Conservation (phyloP, 2,329 filamentous ascomycete species). For the Exophiala mesophila region DNA sequence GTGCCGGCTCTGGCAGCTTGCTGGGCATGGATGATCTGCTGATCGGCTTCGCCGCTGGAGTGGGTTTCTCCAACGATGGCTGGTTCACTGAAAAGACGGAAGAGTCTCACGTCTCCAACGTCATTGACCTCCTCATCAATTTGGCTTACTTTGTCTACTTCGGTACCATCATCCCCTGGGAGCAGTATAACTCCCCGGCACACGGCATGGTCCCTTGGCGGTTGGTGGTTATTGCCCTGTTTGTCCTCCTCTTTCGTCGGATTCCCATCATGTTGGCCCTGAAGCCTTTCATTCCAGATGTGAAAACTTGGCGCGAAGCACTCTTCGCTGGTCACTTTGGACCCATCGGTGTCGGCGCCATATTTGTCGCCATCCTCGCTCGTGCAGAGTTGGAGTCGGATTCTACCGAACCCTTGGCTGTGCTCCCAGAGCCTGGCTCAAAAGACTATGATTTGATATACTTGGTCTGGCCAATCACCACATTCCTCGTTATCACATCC, state of each 20-base stretch:
- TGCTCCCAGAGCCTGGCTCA: constrained; percentile 47
- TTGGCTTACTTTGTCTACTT: constrained; percentile 98
- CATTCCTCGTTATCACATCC: constrained; percentile 88
- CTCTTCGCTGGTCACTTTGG: constrained; percentile 96
- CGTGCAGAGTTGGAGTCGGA: constrained; percentile 82
- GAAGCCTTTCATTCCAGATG: constrained; percentile 90
- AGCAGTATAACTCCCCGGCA: constrained; percentile 71
- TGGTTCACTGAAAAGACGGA: constrained; percentile 99
- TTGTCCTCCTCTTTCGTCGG: constrained; percentile 92
- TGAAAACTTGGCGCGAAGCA: constrained; percentile 97
- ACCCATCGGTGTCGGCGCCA: constrained; percentile 92
- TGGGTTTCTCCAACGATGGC: constrained; percentile 98
- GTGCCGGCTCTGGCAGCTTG: constrained; percentile 85
- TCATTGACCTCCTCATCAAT: constrained; percentile 95
- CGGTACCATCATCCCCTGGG: constrained; percentile 95
- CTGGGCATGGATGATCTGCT: constrained; percentile 89
- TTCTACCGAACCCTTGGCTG: constrained; percentile 67
- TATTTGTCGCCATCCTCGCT: constrained; percentile 90
- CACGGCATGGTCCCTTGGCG: constrained; percentile 82
- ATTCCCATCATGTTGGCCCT: constrained; percentile 90
- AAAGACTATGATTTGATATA: constrained; percentile 68
- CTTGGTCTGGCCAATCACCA: constrained; percentile 91
- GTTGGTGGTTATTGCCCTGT: constrained; percentile 84
- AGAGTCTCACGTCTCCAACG: constrained; percentile 97
- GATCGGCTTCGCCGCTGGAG: constrained; percentile 88